phyloP scores from a whole-genome alignment of 2,329 filamentous ascomycete genomes.

The Claviceps fusiformis region DNA sequence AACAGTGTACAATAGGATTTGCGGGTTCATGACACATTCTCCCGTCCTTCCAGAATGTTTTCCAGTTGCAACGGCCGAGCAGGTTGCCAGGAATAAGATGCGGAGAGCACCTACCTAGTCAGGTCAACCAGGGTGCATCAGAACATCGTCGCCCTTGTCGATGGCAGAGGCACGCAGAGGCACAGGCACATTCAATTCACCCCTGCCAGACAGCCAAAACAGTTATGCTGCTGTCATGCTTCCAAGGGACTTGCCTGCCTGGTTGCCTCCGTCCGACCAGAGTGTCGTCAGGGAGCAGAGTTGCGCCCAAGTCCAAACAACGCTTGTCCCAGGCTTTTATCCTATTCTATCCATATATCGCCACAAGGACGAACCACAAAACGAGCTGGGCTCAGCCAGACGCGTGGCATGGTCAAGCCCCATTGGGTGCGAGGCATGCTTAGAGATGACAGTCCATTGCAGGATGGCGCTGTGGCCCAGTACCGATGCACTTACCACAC shows the following conservation, averaged over 20 bases:
- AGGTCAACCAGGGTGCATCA: not conserved
- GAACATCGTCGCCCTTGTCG: not conserved
- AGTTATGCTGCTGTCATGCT: not conserved
- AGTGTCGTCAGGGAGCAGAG: not conserved
- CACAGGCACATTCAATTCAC: not conserved
- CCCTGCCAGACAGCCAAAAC: not conserved
- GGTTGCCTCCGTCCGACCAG: not conserved
- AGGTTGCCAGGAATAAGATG: not conserved
- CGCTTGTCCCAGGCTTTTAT: not conserved
- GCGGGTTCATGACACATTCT: not conserved
- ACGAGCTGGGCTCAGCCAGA: not conserved
- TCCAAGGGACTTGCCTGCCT: not conserved
- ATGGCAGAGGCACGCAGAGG: not conserved
- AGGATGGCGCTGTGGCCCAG: not conserved
- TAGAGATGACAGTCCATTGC: not conserved
- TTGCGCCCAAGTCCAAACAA: not conserved
- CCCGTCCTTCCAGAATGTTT: constrained; percentile 4
- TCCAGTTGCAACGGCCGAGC: constrained; percentile 1
- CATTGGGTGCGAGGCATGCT: too few relatives aligned
- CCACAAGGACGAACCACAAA: not conserved
- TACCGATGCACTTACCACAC: too few relatives aligned
- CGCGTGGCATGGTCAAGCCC: too few relatives aligned
- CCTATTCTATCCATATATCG: not conserved
- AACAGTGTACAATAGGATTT: not conserved
- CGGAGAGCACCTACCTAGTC: constrained; percentile 1